Base-by-base conservation (phyloP, 331 rosid species). In the Rhamnella rubrinervis region DNA sequence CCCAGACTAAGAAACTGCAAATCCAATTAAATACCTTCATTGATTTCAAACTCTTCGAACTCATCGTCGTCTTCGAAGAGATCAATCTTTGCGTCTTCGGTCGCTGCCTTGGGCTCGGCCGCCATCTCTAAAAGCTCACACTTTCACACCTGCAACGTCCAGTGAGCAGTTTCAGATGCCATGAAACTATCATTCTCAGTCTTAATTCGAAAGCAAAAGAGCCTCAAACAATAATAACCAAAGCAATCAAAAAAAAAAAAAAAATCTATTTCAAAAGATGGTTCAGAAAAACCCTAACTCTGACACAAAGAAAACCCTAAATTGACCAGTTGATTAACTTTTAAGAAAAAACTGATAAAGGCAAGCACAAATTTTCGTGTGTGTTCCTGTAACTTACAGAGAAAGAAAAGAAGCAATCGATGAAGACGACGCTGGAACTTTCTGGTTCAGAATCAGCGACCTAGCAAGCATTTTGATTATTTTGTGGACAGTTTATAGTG, bases 51-150 rank as follows among this genome's bases (percentile, higher is more conserved):
- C 85, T 91, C 96, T 72, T 91, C 97, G 53, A 92, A 92, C 62
- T 92, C 97, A 19, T 89, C 97, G 35, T 92, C 97, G 61, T 92
- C 96, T 75, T 92, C 93, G 67, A 92, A 89, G 61, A 92, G 89
- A 75, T 92, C 97, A 70, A 89, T 75, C 93, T 92, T 92, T 46
- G 85, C 82, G 49, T 84, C 97, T 55, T 92, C 96, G 4, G 90
- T 61, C 19, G 79, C 80, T 1, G 75, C 83, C 70, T 92, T 85
- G 39, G 93, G 73, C 70, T 91, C 97, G 10, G 87, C 70, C 62
- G 93, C 96, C 97, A 91, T 86, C 61, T 41, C 73, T 6, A 51
- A 71, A 79, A 70, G 62, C 59, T 70, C 47, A 66, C 68, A 63
- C 56, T 60, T 55, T 65, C 55, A 35, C 9, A 52, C 6, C 63